Base-by-base conservation (phyloP, 2,329 filamentous ascomycete genomes). In the Incumbomyces delicatus region DNA sequence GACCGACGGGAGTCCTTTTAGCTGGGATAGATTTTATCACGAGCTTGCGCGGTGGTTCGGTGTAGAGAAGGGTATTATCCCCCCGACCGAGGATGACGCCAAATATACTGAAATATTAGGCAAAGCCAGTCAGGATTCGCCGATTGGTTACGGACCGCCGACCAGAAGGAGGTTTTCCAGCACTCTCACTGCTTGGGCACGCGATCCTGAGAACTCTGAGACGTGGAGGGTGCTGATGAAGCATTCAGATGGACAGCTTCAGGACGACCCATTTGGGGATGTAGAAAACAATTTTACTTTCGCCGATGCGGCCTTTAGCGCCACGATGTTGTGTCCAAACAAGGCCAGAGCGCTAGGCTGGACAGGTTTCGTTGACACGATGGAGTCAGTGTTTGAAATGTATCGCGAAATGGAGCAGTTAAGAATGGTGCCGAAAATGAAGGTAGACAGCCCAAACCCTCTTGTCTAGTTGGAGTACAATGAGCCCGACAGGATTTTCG, bases 1-100 rank as follows among this genome's bases (percentile, higher is more conserved):
- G 0, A 58, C 59, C 29, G 72, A 78, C 42, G 67, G 65, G 4
- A 64, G 60, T 12, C 59, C 62, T 0, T 67, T 75, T 16, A 69
- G 67, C 1, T 74, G 69, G 66, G 69, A 69, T 1, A 63, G 65
- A 18, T 66, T 74, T 47, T 76, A 69, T 67, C 65, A 68, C 0
- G 65, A 67, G 50, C 58, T 75, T 12, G 70, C 70, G 0, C 55
- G 57, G 3, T 70, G 68, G 64, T 75, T 70, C 54, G 62, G 63
- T 0, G 60, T 71, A 0, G 54, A 60, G 11, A 69, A 66, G 55
- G 59, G 50, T 1, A 55, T 55, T 17, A 33, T 50, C 14, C 46
- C 57, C 3, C 68, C 63, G 37, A 57, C 54, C 41, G 57, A 53
- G 49, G 54, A 55, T 16, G 39, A 51, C 30, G 49, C 17, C 32